Conservation (phyloP, 2,329 filamentous ascomycete genomes). For the Fusarium nanum region DNA sequence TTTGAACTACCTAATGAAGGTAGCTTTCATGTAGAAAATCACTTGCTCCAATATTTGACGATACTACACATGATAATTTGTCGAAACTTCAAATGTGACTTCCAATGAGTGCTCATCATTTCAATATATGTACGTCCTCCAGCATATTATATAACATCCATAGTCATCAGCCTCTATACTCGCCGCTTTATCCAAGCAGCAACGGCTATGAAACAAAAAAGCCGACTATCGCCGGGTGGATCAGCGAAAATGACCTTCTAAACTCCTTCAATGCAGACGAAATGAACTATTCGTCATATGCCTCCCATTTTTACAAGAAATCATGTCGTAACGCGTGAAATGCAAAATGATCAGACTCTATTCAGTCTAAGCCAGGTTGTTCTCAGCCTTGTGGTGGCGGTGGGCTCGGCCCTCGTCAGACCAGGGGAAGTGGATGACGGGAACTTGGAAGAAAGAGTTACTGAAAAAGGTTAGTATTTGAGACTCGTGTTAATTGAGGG, state of each 20-base stretch:
- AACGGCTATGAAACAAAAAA: constrained; percentile 10
- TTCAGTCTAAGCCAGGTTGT: constrained; percentile 37
- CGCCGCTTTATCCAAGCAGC: constrained; percentile 6
- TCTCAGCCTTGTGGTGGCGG: constrained; percentile 59
- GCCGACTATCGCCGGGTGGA: constrained; percentile 9
- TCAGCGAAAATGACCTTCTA: constrained; percentile 12
- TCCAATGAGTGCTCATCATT: constrained; percentile 11
- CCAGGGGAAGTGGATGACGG: constrained; percentile 96
- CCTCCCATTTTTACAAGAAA: constrained; percentile 27
- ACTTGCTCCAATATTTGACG: background rate
- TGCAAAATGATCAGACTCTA: constrained; percentile 20
- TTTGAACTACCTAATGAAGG: accelerated
- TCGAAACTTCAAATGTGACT: background rate
- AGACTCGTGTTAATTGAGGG: background rate
- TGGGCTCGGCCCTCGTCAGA: constrained; percentile 77
- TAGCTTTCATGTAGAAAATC: background rate
- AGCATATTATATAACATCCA: constrained; percentile 30
- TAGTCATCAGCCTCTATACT: constrained; percentile 17
- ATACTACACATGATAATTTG: background rate
- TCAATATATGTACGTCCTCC: constrained; percentile 31
- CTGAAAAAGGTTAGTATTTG: constrained; percentile 61
- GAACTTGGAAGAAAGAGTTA: constrained; percentile 89
- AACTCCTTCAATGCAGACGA: constrained; percentile 21
- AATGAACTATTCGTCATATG: background rate
- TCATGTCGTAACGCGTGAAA: constrained; percentile 39